A percentile compares a stretch with the other conserved stretches of the same genome.
phyloP scores from a whole-genome alignment of 306 rosid species.

The Hippophae gyantsensis region DNA sequence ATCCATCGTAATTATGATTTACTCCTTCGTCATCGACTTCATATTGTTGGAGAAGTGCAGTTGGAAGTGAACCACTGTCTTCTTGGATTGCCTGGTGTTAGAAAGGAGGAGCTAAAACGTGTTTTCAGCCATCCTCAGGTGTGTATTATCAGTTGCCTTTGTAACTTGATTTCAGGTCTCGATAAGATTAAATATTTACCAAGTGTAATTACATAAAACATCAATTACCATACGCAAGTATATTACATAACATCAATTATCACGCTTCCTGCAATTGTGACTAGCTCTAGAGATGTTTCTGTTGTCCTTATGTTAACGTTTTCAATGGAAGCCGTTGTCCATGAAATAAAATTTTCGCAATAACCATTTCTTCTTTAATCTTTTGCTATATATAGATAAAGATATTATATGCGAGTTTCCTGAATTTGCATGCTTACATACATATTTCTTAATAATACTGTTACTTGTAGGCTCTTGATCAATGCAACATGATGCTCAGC shows the following conservation, averaged over 20 bases:
- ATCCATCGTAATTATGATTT: constrained; percentile 85
- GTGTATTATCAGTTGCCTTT: constrained; percentile 5
- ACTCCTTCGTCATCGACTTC: constrained; percentile 82
- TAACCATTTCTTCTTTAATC: neutral
- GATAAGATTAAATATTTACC: neutral
- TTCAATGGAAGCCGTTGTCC: neutral
- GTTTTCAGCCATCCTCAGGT: constrained; percentile 92
- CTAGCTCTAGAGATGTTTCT: neutral
- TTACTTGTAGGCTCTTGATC: constrained; percentile 66
- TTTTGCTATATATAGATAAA: too few relatives aligned
- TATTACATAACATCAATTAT: constrained; percentile 1
- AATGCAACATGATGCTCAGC: constrained; percentile 51
- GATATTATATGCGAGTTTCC: too few relatives aligned
- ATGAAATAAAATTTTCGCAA: neutral
- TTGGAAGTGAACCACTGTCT: constrained; percentile 71
- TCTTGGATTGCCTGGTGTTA: constrained; percentile 65
- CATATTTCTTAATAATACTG: constrained; percentile 14
- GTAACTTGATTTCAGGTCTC: neutral
- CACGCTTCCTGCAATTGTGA: neutral
- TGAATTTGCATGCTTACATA: neutral
- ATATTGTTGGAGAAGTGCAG: constrained; percentile 85
- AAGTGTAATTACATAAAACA: neutral
- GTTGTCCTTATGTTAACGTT: neutral
- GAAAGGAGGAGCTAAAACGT: constrained; percentile 54
- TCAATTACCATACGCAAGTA: constrained; percentile 9